Conservation (phyloP, 805 yeast genomes). For the Candida morakotiae region DNA sequence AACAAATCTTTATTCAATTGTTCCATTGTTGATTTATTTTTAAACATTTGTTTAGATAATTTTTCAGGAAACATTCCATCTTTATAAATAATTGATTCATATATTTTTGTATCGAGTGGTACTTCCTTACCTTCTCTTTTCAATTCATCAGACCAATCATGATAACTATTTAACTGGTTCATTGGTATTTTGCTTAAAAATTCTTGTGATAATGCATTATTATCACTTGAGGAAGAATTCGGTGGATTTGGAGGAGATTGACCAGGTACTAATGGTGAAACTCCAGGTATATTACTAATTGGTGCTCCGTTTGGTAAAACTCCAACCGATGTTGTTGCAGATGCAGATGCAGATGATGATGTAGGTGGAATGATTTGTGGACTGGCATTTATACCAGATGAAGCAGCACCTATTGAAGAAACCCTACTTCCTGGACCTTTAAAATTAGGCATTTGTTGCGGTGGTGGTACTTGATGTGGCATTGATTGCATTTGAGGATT, state of each 20-base stretch:
- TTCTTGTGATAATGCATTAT: constrained; percentile 8
- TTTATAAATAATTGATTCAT: constrained; percentile 42
- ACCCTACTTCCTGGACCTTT: constrained; percentile 1
- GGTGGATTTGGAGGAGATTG: background rate
- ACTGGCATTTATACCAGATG: constrained; percentile 3
- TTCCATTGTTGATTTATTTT: constrained; percentile 36
- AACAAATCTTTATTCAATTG: constrained; percentile 49
- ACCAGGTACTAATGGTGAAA: constrained; percentile 3
- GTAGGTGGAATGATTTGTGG: constrained; percentile 1
- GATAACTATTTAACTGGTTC: constrained; percentile 21
- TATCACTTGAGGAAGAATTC: background rate
- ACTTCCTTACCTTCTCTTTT: constrained; percentile 36
- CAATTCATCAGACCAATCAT: constrained; percentile 55
- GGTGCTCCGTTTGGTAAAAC: background rate
- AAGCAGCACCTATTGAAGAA: constrained; percentile 1
- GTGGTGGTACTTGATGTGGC: background rate
- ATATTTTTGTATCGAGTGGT: constrained; percentile 47
- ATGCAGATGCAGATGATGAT: constrained; percentile 2
- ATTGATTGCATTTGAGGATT: background rate
- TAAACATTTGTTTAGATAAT: constrained; percentile 24
- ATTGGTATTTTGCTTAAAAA: constrained; percentile 19
- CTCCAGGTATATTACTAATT: background rate
- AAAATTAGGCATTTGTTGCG: background rate
- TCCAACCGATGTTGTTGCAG: constrained; percentile 1
- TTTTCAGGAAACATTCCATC: constrained; percentile 26